Percentiles rank a stretch among this genome's conserved stretches.
phyloP scores from a whole-genome alignment of 1,139 yeast species.

The Protomyces macrosporus region DNA sequence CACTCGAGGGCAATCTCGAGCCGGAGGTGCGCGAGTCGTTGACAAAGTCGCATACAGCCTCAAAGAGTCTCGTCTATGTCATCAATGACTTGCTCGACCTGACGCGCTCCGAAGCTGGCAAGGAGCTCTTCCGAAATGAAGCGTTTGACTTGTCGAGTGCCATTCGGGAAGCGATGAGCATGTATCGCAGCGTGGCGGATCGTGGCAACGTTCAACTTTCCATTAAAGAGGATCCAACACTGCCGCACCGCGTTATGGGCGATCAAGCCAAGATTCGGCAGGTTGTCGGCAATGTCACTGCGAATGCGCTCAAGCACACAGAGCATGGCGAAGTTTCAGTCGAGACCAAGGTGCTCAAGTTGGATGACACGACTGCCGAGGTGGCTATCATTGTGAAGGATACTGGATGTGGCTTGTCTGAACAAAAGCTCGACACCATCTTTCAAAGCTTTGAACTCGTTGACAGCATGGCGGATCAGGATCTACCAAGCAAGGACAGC shows the following conservation, averaged over 20 bases:
- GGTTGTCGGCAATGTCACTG: constrained; percentile 75
- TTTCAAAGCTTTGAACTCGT: constrained; percentile 20
- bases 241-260: constrained; percentile 80
- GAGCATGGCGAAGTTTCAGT: constrained; percentile 51
- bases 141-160: constrained; percentile 15
- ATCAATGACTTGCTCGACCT: constrained; percentile 25
- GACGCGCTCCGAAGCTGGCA: constrained; percentile 23
- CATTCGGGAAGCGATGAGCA: constrained; percentile 21
- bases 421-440: constrained; percentile 18
- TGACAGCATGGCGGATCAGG: neutral
- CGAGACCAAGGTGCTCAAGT: neutral
- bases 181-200: constrained; percentile 12
- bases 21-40: constrained; percentile 11
- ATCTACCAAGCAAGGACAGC: neutral
- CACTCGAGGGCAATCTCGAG: constrained; percentile 14
- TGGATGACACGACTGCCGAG: constrained; percentile 16
- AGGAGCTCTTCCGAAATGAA: constrained; percentile 16
- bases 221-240: constrained; percentile 34
- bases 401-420: constrained; percentile 26
- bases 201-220: constrained; percentile 6
- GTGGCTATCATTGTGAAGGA: constrained; percentile 72
- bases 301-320: constrained; percentile 83
- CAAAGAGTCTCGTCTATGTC: constrained; percentile 25
- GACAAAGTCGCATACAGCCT: constrained; percentile 17
- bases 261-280: constrained; percentile 82